These are phyloP conservation scores for Clausena lansium DNA, from an alignment of 345 rosid species.

Conservation along the genomic window DNA sequence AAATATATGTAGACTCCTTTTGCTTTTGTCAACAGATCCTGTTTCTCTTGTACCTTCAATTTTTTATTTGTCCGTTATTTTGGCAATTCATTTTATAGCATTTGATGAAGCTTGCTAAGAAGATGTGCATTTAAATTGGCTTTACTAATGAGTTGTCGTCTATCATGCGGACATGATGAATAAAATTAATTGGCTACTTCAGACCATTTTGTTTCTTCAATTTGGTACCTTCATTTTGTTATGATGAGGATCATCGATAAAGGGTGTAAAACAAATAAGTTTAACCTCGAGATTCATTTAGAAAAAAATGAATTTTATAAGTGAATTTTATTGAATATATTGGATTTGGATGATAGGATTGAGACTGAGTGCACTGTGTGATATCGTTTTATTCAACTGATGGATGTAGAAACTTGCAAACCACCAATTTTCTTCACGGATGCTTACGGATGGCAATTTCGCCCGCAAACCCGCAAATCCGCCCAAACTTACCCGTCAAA, in stretches of 20 bases:
- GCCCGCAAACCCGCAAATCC: no score
- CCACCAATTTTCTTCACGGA: not conserved
- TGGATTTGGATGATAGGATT: not conserved
- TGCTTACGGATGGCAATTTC: no score
- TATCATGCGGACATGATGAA: no score
- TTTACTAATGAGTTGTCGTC: not conserved
- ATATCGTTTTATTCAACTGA: no score
- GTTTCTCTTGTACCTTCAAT: not conserved
- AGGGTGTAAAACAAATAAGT: not conserved
- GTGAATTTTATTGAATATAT: not conserved
- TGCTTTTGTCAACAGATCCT: not conserved
- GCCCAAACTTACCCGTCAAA: no score
- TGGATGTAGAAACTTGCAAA: not conserved
- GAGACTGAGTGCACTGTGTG: no score
- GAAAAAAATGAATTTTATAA: not conserved
- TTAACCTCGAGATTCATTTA: not conserved
- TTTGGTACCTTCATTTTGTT: not conserved
- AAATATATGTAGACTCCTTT: not conserved
- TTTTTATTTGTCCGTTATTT: not conserved
- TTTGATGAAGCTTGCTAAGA: not conserved
- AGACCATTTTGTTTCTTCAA: not conserved
- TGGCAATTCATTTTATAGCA: not conserved
- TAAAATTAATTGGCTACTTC: not conserved
- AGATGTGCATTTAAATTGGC: not conserved
- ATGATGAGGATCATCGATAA: not conserved